A percentile compares a stretch with the other conserved stretches of the same genome.
Evolutionary conservation across 208 protist species (phyloP).

Genomic region (Trypanosoma melophagium): DNA sequence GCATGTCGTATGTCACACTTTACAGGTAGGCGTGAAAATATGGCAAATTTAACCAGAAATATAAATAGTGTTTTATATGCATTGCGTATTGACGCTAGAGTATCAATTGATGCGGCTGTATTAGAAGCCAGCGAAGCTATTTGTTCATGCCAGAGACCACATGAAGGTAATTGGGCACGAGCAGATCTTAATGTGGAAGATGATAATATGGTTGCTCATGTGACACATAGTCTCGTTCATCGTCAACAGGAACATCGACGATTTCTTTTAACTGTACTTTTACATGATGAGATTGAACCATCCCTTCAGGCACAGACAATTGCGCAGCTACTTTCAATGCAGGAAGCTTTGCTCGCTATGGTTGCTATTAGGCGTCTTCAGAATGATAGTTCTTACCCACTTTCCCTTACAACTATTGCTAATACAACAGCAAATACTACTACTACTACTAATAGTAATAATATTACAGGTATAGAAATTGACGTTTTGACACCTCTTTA

Average conservation of each 20-base stretch:
- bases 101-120: constrained; percentile 67
- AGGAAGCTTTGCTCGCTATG: constrained; percentile 67
- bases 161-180: constrained; percentile 72
- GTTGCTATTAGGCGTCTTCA: constrained; percentile 69
- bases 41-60: constrained; percentile 5
- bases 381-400: constrained; percentile 53
- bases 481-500: constrained; percentile 25
- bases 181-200: constrained; percentile 69
- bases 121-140: constrained; percentile 48
- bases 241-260: constrained; percentile 72
- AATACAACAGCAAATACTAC: too few species aligned
- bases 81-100: constrained; percentile 43
- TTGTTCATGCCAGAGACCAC: constrained; percentile 16
- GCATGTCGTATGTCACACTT: constrained; percentile 24
- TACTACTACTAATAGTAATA: constrained; percentile 8
- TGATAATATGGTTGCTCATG: constrained; percentile 68
- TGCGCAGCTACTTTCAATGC: constrained; percentile 62
- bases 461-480: constrained; percentile 10
- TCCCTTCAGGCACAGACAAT: constrained; percentile 46
- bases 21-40: constrained; percentile 17
- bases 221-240: constrained; percentile 58
- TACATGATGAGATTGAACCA: constrained; percentile 32
- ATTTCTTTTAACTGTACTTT: constrained; percentile 66
- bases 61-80: constrained; percentile 32
- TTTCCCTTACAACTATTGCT: neutral